Evolutionary conservation across 345 rosid species (phyloP).

Genomic region (Fremontodendron californicum): DNA sequence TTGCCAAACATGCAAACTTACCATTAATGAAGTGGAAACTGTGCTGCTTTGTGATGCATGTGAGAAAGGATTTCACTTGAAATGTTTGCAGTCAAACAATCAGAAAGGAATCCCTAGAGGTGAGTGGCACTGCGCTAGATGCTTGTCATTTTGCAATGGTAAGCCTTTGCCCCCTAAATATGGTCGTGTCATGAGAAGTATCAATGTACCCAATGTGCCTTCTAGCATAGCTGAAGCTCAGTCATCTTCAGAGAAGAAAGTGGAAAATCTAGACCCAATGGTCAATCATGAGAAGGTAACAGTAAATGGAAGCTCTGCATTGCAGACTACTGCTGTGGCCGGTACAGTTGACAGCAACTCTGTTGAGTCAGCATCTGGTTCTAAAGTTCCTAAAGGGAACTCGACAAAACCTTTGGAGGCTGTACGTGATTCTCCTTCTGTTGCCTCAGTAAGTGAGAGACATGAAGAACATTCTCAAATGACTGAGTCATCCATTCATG

Average conservation of each 20-base stretch:
- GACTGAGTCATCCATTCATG: constrained; percentile 21
- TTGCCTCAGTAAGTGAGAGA: constrained; percentile 24
- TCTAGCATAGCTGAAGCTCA: constrained; percentile 42
- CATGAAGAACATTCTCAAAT: constrained; percentile 23
- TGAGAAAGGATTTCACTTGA: constrained; percentile 87
- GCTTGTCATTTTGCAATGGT: constrained; percentile 60
- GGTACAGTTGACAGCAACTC: constrained; percentile 21
- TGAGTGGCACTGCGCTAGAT: constrained; percentile 92
- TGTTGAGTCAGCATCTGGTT: constrained; percentile 29
- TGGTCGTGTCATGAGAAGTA: constrained; percentile 51
- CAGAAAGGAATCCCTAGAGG: constrained; percentile 68
- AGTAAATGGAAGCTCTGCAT: constrained; percentile 35
- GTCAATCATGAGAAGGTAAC: constrained; percentile 43
- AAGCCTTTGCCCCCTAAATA: constrained; percentile 87
- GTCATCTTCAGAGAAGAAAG: constrained; percentile 54
- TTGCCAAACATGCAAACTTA: constrained; percentile 70
- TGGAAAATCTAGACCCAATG: constrained; percentile 34
- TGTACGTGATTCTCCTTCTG: constrained; percentile 23
- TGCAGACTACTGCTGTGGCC: constrained; percentile 32
- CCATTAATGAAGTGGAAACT: constrained; percentile 69
- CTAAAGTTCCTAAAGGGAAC: constrained; percentile 26
- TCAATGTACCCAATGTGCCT: constrained; percentile 45
- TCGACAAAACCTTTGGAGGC: constrained; percentile 15
- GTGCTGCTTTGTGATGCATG: constrained; percentile 86
- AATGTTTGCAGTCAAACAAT: constrained; percentile 62